Evolutionary conservation across 2,329 filamentous ascomycete genomes (phyloP).

Genomic region (Colletotrichum sp.): DNA sequence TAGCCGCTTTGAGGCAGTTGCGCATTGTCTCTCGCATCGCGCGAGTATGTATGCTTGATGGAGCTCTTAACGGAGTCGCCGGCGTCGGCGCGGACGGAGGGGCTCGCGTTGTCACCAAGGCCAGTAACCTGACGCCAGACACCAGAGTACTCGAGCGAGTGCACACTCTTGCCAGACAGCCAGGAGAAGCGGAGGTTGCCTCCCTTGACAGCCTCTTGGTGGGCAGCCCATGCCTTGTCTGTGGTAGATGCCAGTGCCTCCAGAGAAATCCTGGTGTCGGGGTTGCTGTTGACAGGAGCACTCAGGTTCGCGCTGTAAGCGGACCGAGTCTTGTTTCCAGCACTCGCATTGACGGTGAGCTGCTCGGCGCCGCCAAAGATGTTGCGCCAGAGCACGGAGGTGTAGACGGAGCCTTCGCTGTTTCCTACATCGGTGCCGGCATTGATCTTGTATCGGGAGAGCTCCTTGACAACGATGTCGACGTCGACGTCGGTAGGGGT

Average conservation of each 20-base stretch:
- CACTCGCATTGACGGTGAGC: slow-evolving; percentile 83
- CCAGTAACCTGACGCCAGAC: slow-evolving; percentile 90
- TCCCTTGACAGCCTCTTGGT: slow-evolving; percentile 87
- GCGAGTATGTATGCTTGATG: slow-evolving; percentile 79
- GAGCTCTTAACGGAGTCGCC: slow-evolving; percentile 92
- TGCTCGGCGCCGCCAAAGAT: slow-evolving; percentile 94
- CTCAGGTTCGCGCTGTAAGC: slow-evolving; percentile 89
- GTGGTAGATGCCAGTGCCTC: slow-evolving; percentile 85
- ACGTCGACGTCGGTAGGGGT: slow-evolving; percentile 82
- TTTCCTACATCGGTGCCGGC: slow-evolving; percentile 95
- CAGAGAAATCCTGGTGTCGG: slow-evolving; percentile 78
- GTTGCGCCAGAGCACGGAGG: slow-evolving; percentile 86
- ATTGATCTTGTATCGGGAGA: slow-evolving; percentile 84
- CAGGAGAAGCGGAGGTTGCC: slow-evolving; percentile 79
- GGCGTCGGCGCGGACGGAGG: slow-evolving; percentile 82
- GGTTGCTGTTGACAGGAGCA: slow-evolving; percentile 79
- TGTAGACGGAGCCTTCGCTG: slow-evolving; percentile 91
- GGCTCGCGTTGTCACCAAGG: slow-evolving; percentile 76
- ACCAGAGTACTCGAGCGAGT: slow-evolving; percentile 81
- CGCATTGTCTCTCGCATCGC: slow-evolving; percentile 83
- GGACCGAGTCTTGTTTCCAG: slow-evolving; percentile 89
- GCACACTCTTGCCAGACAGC: slow-evolving; percentile 60
- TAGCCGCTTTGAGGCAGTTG: slow-evolving; percentile 85
- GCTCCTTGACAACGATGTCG: slow-evolving; percentile 82
- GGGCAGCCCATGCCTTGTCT: slow-evolving; percentile 90